phyloP scores from a whole-genome alignment of 352 stramenopile genomes.

The Aphanomyces euteiches region DNA sequence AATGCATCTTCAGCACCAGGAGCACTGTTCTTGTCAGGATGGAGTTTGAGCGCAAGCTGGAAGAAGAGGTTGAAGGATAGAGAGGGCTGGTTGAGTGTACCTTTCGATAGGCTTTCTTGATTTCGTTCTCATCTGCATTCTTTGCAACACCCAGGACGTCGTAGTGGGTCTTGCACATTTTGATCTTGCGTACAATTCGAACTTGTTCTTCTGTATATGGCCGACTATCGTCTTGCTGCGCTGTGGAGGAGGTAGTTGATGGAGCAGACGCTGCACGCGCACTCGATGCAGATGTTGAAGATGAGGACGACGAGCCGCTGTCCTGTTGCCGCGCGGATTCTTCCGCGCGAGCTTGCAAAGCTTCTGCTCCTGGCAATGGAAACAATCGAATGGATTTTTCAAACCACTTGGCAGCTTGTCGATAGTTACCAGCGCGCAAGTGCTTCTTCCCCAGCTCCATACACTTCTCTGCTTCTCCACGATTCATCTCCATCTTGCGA shows the following conservation, averaged over 20 bases:
- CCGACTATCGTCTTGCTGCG: slow-evolving; percentile 29
- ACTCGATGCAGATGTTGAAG: background rate
- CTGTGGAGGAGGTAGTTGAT: slow-evolving; percentile 30
- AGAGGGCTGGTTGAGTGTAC: slow-evolving; percentile 37
- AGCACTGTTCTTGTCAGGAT: slow-evolving; percentile 95
- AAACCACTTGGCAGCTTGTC: slow-evolving; percentile 90
- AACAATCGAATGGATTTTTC: slow-evolving; percentile 89
- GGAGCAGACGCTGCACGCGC: slow-evolving; percentile 22
- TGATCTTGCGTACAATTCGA: slow-evolving; percentile 85
- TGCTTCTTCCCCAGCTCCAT: slow-evolving; percentile 87
- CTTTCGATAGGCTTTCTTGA: slow-evolving; percentile 92
- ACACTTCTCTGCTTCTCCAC: slow-evolving; percentile 89
- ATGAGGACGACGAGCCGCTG: slow-evolving; percentile 1
- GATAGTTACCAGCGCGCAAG: slow-evolving; percentile 76
- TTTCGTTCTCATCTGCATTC: slow-evolving; percentile 70
- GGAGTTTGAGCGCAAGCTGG: slow-evolving; percentile 85
- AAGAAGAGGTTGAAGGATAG: slow-evolving; percentile 20
- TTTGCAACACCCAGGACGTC: slow-evolving; percentile 77
- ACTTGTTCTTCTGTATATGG: slow-evolving; percentile 73
- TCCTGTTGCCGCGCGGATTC: slow-evolving; percentile 32
- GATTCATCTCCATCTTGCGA: slow-evolving; percentile 86
- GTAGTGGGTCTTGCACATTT: slow-evolving; percentile 84
- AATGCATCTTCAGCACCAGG: slow-evolving; percentile 96
- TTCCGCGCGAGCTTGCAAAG: slow-evolving; percentile 67
- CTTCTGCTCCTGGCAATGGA: slow-evolving; percentile 78